phyloP scores from a whole-genome alignment of 805 yeast species.

The Candida ovalis region DNA sequence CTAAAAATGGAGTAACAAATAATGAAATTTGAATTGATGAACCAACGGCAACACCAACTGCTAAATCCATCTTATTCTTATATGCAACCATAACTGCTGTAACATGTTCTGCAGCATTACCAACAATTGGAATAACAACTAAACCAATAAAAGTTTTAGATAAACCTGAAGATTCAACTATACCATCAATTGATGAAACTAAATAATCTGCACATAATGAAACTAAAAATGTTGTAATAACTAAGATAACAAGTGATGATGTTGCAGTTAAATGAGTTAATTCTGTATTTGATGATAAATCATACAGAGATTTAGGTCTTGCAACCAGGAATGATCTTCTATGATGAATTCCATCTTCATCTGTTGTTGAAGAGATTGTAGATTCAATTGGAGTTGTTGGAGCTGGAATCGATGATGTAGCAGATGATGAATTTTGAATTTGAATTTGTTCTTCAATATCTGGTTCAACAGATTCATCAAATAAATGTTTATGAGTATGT shows the following conservation, averaged over 20 bases:
- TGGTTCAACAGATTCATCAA: constrained; percentile 46
- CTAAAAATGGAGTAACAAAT: constrained; percentile 94
- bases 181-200: constrained; percentile 88
- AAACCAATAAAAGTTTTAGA: constrained; percentile 95
- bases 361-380: not conserved
- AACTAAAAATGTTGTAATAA: constrained; percentile 69
- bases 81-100: constrained; percentile 93
- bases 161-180: constrained; percentile 79
- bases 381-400: not conserved
- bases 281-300: constrained; percentile 20
- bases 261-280: constrained; percentile 44
- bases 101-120: constrained; percentile 98
- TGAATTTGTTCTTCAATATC: constrained; percentile 27
- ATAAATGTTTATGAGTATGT: constrained; percentile 74
- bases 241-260: constrained; percentile 53
- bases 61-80: constrained; percentile 96
- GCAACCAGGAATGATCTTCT: constrained; percentile 26
- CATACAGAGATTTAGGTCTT: constrained; percentile 30
- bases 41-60: constrained; percentile 95
- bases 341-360: constrained; percentile 7
- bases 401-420: not conserved
- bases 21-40: constrained; percentile 93
- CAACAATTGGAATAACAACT: constrained; percentile 92
- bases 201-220: constrained; percentile 90
- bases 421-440: not conserved